Conservation (phyloP, 495 filamentous ascomycete genomes). For the Hypoxylon fragiforme region DNA sequence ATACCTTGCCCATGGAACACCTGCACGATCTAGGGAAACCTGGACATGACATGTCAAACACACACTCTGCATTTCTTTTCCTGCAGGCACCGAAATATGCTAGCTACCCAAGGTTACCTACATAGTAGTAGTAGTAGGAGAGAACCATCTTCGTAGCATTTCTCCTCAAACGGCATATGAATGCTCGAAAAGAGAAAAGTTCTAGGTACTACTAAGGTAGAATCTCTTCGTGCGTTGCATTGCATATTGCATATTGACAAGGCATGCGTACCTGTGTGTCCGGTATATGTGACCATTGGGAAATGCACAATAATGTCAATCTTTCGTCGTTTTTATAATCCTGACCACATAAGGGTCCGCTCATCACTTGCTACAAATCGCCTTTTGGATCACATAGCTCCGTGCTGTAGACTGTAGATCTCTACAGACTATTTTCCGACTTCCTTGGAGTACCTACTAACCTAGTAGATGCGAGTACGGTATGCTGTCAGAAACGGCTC, state of each 20-base stretch:
- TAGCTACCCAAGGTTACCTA: background rate
- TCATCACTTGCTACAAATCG: slow-evolving; percentile 25
- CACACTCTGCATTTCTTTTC: slow-evolving; percentile 9
- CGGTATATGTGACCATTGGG: too few relatives aligned
- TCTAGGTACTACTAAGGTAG: too few relatives aligned
- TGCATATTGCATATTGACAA: slow-evolving; percentile 23
- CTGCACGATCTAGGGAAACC: slow-evolving; percentile 24
- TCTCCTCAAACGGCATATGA: slow-evolving; percentile 3
- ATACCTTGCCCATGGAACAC: slow-evolving; percentile 21
- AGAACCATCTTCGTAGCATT: slow-evolving; percentile 3
- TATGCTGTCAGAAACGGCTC: slow-evolving; percentile 1
- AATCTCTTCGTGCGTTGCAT: too few relatives aligned
- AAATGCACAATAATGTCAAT: slow-evolving; percentile 20
- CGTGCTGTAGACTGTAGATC: slow-evolving; percentile 22
- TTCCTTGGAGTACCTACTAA: slow-evolving; percentile 21
- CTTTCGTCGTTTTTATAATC: too few relatives aligned
- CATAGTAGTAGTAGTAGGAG: slow-evolving; percentile 3
- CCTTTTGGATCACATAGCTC: slow-evolving; percentile 17
- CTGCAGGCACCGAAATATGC: slow-evolving; percentile 29
- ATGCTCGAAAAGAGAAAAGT: too few relatives aligned
- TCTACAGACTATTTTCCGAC: slow-evolving; percentile 11
- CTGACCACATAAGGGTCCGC: slow-evolving; percentile 20
- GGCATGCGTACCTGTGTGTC: slow-evolving; percentile 11
- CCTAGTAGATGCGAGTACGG: too few relatives aligned
- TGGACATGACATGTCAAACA: slow-evolving; percentile 25